Percentiles rank a stretch among this genome's conserved stretches.
These are phyloP conservation scores for Silene noctiflora DNA, from an alignment of 179 eudicot genomes.

Conservation along the genomic window DNA sequence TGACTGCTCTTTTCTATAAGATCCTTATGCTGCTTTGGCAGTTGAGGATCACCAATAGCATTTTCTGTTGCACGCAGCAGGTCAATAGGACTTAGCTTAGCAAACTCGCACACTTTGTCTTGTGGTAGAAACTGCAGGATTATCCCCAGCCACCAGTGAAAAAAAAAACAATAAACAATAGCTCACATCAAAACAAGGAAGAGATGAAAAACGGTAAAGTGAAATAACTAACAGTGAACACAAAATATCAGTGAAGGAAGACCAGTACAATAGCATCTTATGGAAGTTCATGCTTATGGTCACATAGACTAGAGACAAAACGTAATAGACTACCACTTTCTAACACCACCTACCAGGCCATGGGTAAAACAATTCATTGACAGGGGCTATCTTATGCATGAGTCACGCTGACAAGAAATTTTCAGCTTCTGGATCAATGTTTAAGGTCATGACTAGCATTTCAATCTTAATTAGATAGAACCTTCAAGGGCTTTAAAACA, in stretches of 20 bases:
- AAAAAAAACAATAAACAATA: conserved; percentile 1
- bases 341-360: not conserved
- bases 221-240: not conserved
- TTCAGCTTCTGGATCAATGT: not conserved
- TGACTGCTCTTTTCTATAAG: conserved; percentile 72
- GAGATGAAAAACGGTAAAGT: not conserved
- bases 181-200: not conserved
- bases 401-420: not conserved
- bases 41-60: conserved; percentile 93
- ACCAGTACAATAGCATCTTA: not conserved
- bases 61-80: conserved; percentile 95
- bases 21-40: conserved; percentile 80
- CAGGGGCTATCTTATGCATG: not conserved
- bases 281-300: not conserved
- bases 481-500: not conserved
- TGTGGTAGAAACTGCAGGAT: conserved; percentile 79
- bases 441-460: not conserved
- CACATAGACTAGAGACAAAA: not conserved
- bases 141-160: not conserved
- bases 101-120: conserved; percentile 98
- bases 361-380: not conserved
- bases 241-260: conserved; percentile 9
- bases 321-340: not conserved
- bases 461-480: not conserved
- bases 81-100: conserved; percentile 87